Evolutionary conservation across 2,329 filamentous ascomycete species (phyloP).

Genomic region (Aureobasidium namibiae): DNA sequence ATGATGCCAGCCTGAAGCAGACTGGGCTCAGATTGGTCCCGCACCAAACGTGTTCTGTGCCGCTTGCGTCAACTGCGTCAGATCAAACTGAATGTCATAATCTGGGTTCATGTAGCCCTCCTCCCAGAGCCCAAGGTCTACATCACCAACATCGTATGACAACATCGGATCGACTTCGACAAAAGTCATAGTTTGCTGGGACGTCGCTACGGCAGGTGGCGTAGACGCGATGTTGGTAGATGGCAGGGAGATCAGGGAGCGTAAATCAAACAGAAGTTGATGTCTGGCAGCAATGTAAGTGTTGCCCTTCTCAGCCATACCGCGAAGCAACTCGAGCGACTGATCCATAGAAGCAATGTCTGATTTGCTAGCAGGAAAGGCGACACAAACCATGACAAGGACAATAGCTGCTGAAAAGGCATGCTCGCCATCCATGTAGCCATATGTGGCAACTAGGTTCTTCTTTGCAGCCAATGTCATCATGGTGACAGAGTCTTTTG

Average conservation of each 20-base stretch:
- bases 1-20: not conserved
- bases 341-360: constrained; percentile 40
- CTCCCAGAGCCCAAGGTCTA: constrained; percentile 8
- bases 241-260: constrained; percentile 17
- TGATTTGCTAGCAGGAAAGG: constrained; percentile 39
- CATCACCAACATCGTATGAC: not conserved
- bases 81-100: constrained; percentile 3
- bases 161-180: not conserved
- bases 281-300: constrained; percentile 38
- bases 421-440: constrained; percentile 51
- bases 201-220: not conserved
- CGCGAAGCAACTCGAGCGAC: constrained; percentile 38
- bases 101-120: constrained; percentile 9
- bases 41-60: not conserved
- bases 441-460: constrained; percentile 47
- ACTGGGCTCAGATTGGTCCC: not conserved
- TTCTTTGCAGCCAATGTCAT: constrained; percentile 43
- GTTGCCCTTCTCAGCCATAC: constrained; percentile 48
- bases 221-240: not conserved
- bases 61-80: constrained; percentile 11
- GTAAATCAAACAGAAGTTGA: constrained; percentile 31
- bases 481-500: constrained; percentile 41
- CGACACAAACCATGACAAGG: constrained; percentile 47
- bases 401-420: constrained; percentile 47
- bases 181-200: not conserved